Percentiles rank a stretch among this genome's conserved stretches.
These are phyloP conservation scores for Chrysosphaeria jannelii DNA, from an alignment of 2,329 filamentous ascomycete species.

Conservation along the genomic window DNA sequence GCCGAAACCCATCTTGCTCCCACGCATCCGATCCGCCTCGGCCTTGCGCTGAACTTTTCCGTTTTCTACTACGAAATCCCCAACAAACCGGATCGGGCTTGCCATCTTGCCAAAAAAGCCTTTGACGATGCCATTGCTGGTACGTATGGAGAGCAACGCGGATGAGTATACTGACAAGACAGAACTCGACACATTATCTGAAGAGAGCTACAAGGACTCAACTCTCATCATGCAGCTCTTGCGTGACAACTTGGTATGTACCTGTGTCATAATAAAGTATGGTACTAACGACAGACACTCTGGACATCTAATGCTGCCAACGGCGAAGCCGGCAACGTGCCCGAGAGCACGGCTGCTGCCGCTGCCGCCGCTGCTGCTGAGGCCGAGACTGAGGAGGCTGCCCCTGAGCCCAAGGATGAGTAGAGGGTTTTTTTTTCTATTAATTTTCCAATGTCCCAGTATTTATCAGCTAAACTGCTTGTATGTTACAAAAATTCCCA, in stretches of 20 bases:
- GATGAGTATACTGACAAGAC: too few relatives aligned
- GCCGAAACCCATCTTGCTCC: slow-evolving; percentile 69
- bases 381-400: slow-evolving; percentile 19
- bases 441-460: slow-evolving; percentile 2
- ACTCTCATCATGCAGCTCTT: slow-evolving; percentile 98
- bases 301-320: too few relatives aligned
- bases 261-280: slow-evolving; percentile 90
- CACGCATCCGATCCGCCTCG: slow-evolving; percentile 78
- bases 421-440: slow-evolving; percentile 11
- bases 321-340: too few relatives aligned
- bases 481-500: too few relatives aligned
- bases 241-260: slow-evolving; percentile 83
- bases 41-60: slow-evolving; percentile 47
- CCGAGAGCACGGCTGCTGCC: slow-evolving; percentile 42
- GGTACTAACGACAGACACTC: slow-evolving; percentile 33
- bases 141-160: too few relatives aligned
- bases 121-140: slow-evolving; percentile 82
- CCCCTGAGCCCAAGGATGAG: slow-evolving; percentile 34
- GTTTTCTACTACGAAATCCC: slow-evolving; percentile 44
- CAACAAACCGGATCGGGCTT: slow-evolving; percentile 94
- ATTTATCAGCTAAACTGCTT: too few relatives aligned
- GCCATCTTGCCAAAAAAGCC: slow-evolving; percentile 87
- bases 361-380: slow-evolving; percentile 16
- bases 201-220: slow-evolving; percentile 97
- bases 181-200: slow-evolving; percentile 87